Conservation (phyloP, 306 rosid genomes). For the Myrica gale region DNA sequence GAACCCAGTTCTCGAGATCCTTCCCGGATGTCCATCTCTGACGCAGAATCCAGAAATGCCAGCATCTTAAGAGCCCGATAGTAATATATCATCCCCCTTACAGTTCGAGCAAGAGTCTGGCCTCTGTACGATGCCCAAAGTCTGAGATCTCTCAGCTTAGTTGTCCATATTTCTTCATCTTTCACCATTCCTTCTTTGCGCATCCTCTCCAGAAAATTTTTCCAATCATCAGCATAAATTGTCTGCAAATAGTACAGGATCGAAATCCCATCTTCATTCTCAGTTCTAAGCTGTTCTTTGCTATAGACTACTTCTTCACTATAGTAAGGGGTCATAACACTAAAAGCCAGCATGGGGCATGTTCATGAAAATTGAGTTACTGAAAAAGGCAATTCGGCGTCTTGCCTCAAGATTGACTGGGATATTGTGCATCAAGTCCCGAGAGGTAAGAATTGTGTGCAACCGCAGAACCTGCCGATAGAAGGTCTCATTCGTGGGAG, state of each 20-base stretch:
- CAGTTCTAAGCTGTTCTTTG: slow-evolving; percentile 81
- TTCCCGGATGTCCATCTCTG: slow-evolving; percentile 90
- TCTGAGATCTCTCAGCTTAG: slow-evolving; percentile 77
- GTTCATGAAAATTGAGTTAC: slow-evolving; percentile 92
- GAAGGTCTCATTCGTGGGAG: slow-evolving; percentile 57
- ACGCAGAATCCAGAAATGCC: slow-evolving; percentile 90
- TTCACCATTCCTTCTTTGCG: slow-evolving; percentile 71
- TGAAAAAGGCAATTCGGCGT: slow-evolving; percentile 88
- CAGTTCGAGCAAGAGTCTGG: slow-evolving; percentile 86
- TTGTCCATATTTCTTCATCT: slow-evolving; percentile 77
- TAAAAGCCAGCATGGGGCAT: slow-evolving; percentile 97
- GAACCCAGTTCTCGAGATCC: slow-evolving; percentile 83
- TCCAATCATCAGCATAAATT: slow-evolving; percentile 90
- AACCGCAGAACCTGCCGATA: slow-evolving; percentile 80
- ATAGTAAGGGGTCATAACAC: slow-evolving; percentile 92
- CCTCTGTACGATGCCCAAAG: slow-evolving; percentile 98
- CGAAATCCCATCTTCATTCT: slow-evolving; percentile 93
- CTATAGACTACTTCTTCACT: slow-evolving; percentile 74
- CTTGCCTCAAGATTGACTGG: slow-evolving; percentile 96
- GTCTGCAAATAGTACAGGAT: slow-evolving; percentile 81
- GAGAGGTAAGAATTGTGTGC: slow-evolving; percentile 81
- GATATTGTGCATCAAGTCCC: slow-evolving; percentile 84
- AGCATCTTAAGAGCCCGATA: slow-evolving; percentile 91
- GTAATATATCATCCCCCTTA: slow-evolving; percentile 98
- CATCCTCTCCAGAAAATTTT: slow-evolving; percentile 90